These are phyloP conservation scores for Fomitopsis betulina DNA, from an alignment of 1,284 basidiomycete species.

Conservation along the genomic window DNA sequence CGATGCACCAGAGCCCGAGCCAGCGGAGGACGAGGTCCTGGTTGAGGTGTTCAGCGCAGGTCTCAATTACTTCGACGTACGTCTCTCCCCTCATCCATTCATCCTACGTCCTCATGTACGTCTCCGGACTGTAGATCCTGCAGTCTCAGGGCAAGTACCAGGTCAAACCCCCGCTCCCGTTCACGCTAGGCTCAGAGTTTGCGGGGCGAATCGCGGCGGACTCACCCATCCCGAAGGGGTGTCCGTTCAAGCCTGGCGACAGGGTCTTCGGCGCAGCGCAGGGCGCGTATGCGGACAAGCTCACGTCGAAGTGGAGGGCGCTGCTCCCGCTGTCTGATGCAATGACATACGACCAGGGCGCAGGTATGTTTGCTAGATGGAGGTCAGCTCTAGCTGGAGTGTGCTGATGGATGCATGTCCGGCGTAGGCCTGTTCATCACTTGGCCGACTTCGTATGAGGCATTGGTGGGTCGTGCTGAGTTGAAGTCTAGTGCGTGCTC, in stretches of 20 bases:
- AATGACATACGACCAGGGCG: conserved; percentile 66
- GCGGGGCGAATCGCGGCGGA: conserved; percentile 71
- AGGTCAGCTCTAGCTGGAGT: neutral
- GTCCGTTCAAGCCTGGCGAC: conserved; percentile 79
- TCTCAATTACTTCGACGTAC: conserved; percentile 78
- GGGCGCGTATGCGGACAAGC: conserved; percentile 77
- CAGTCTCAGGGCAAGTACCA: conserved; percentile 90
- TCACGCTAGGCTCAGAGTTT: conserved; percentile 82
- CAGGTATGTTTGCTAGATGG: conserved; percentile 28
- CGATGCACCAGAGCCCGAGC: conserved; percentile 58
- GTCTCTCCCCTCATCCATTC: conserved; percentile 13
- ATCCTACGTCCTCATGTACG: neutral
- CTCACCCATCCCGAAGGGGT: conserved; percentile 82
- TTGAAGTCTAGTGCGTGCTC: conserved; percentile 56
- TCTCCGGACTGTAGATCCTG: conserved; percentile 49
- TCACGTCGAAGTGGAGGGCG: conserved; percentile 46
- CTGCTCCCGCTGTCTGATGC: conserved; percentile 59
- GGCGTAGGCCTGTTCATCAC: conserved; percentile 64
- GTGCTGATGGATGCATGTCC: neutral
- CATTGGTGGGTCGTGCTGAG: conserved; percentile 79
- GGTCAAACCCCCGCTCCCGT: conserved; percentile 77
- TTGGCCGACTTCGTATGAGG: conserved; percentile 91
- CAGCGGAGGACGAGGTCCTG: conserved; percentile 59
- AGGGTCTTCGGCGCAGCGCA: conserved; percentile 86
- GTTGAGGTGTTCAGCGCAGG: conserved; percentile 80